phyloP scores from a whole-genome alignment of 2,329 filamentous ascomycete genomes.

The Trichoderma sp. region DNA sequence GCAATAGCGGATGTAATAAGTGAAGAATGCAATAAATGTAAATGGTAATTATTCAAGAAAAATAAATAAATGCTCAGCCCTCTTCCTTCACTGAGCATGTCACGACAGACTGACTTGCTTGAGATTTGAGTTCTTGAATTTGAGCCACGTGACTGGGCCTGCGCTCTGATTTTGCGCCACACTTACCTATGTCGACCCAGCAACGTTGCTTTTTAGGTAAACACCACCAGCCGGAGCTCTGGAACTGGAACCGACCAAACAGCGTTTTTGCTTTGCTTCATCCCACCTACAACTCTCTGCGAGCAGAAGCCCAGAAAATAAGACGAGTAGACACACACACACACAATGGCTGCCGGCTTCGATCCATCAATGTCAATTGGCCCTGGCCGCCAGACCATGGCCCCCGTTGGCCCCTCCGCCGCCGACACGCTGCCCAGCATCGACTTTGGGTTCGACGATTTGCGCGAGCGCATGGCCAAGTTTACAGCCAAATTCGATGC shows the following conservation, averaged over 20 bases:
- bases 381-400: constrained; percentile 52
- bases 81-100: not conserved
- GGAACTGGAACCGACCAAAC: not conserved
- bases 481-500: constrained; percentile 89
- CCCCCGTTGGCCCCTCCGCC: constrained; percentile 62
- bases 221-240: constrained; percentile 3
- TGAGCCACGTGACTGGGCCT: constrained; percentile 25
- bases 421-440: constrained; percentile 80
- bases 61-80: not conserved
- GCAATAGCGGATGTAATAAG: not conserved
- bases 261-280: not conserved
- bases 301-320: not conserved
- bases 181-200: constrained; percentile 25
- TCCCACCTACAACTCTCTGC: not conserved
- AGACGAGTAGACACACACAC: not conserved
- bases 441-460: constrained; percentile 93
- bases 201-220: constrained; percentile 24
- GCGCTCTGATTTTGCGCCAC: not conserved
- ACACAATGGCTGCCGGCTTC: constrained; percentile 58
- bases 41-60: not conserved
- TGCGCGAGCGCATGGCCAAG: constrained; percentile 91
- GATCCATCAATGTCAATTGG: constrained; percentile 68
- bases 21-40: not conserved
- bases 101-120: not conserved
- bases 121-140: not conserved